A percentile compares a stretch with the other conserved stretches of the same genome.
phyloP scores from a whole-genome alignment of 2,329 filamentous ascomycete species.

The Fusarium pilosicola region DNA sequence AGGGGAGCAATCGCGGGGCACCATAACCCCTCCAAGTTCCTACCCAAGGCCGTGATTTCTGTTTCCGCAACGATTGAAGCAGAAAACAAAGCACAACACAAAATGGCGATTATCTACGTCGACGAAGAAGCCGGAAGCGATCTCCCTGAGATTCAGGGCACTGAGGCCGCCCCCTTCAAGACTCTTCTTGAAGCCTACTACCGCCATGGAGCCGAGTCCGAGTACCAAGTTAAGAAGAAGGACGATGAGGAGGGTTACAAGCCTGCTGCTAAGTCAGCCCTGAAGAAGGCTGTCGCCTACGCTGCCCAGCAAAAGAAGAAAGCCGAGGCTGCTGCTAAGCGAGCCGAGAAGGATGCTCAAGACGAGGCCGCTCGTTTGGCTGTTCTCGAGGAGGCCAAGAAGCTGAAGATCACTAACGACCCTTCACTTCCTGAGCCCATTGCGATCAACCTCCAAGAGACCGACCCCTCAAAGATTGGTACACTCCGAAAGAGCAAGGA shows the following conservation, averaged over 20 bases:
- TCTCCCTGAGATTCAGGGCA: conserved; percentile 72
- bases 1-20: conserved; percentile 32
- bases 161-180: conserved; percentile 82
- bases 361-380: conserved; percentile 37
- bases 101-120: conserved; percentile 57
- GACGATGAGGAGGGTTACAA: conserved; percentile 44
- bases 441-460: conserved; percentile 75
- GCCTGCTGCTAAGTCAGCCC: conserved; percentile 42
- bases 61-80: conserved; percentile 16
- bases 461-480: conserved; percentile 45
- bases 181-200: conserved; percentile 81
- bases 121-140: conserved; percentile 84
- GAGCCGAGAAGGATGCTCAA: conserved; percentile 42
- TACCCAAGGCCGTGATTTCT: conserved; percentile 19
- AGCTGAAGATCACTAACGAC: conserved; percentile 64
- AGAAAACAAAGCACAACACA: conserved; percentile 3
- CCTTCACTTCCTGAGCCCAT: conserved; percentile 76
- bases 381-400: conserved; percentile 44
- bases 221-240: conserved; percentile 58
- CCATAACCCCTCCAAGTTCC: conserved; percentile 28
- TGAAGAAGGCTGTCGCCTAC: conserved; percentile 44
- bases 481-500: conserved; percentile 49
- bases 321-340: conserved; percentile 39
- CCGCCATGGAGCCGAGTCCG: conserved; percentile 45
- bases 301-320: conserved; percentile 43